Evolutionary conservation across 495 filamentous ascomycete genomes (phyloP).

Genomic region (Neohortaea acidophila): DNA sequence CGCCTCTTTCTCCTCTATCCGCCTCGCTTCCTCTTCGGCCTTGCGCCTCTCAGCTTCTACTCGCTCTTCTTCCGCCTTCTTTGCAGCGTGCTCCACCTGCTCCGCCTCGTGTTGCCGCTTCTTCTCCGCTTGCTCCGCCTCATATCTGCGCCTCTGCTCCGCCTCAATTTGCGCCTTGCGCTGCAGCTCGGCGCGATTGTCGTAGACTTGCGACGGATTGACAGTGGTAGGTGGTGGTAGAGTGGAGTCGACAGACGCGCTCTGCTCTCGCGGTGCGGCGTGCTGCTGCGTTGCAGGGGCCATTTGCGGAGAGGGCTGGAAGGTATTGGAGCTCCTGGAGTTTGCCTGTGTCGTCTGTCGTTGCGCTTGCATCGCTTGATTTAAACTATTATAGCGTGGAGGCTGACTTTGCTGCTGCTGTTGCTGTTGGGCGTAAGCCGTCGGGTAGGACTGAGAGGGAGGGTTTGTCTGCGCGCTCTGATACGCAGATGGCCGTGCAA

Average conservation of each 20-base stretch:
- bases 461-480: constrained; percentile 9
- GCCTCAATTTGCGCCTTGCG: constrained; percentile 19
- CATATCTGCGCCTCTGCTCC: constrained; percentile 10
- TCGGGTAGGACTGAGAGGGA: too few relatives aligned
- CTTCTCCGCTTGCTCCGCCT: constrained; percentile 3
- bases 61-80: constrained; percentile 18
- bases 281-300: constrained; percentile 5
- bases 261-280: constrained; percentile 4
- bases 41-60: constrained; percentile 15
- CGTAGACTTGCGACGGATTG: constrained; percentile 30
- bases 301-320: constrained; percentile 9
- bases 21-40: constrained; percentile 6
- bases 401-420: constrained; percentile 6
- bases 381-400: constrained; percentile 14
- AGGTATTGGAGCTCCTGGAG: neutral
- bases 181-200: constrained; percentile 26
- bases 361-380: constrained; percentile 11
- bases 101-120: too few relatives aligned
- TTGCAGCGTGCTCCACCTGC: constrained; percentile 10
- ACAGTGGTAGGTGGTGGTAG: constrained; percentile 23
- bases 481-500: neutral
- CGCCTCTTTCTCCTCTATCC: constrained; percentile 2
- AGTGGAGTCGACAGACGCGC: constrained; percentile 14
- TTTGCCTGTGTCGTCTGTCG: constrained; percentile 3
- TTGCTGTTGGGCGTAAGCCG: neutral